Evolutionary conservation across 2,329 filamentous ascomycete genomes (phyloP).

Genomic region (Xylariaceae sp.): DNA sequence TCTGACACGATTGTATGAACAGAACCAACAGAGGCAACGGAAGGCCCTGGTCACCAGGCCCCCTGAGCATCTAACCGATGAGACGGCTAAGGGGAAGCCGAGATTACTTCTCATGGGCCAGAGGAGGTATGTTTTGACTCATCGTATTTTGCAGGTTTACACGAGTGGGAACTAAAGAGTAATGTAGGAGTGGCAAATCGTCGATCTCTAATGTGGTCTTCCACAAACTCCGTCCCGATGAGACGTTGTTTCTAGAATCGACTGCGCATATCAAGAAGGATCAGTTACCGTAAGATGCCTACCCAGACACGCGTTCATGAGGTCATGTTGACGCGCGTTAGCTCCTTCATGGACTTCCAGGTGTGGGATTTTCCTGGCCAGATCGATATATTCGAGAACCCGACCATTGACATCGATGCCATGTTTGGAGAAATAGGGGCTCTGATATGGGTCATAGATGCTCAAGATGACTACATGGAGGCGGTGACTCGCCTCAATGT

Average conservation of each 20-base stretch:
- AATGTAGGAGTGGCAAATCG: conserved; percentile 83
- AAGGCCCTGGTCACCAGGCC: conserved; percentile 46
- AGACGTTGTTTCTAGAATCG: conserved; percentile 92
- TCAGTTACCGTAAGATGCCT: conserved; percentile 72
- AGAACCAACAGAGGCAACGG: conserved; percentile 51
- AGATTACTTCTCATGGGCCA: conserved; percentile 91
- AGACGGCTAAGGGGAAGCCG: conserved; percentile 63
- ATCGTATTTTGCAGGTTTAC: neutral
- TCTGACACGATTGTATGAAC: conserved; percentile 57
- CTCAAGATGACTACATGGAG: conserved; percentile 95
- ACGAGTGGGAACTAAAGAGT: conserved; percentile 16
- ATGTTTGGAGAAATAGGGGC: conserved; percentile 94
- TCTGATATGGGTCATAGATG: conserved; percentile 97
- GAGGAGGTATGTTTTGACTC: conserved; percentile 61
- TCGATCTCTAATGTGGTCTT: conserved; percentile 99
- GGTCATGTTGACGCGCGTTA: conserved; percentile 36
- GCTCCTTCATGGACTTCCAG: conserved; percentile 98
- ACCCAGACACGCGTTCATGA: neutral
- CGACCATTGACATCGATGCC: conserved; percentile 82
- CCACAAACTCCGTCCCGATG: conserved; percentile 91
- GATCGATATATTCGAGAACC: conserved; percentile 81
- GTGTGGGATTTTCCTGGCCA: conserved; percentile 97
- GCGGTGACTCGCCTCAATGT: conserved; percentile 80
- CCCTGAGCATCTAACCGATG: conserved; percentile 40
- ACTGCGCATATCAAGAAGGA: conserved; percentile 93